Percentiles rank a stretch among this genome's conserved stretches.
These are phyloP conservation scores for Aspergillus jensenii DNA, from an alignment of 2,329 filamentous ascomycete species.

Conservation along the genomic window DNA sequence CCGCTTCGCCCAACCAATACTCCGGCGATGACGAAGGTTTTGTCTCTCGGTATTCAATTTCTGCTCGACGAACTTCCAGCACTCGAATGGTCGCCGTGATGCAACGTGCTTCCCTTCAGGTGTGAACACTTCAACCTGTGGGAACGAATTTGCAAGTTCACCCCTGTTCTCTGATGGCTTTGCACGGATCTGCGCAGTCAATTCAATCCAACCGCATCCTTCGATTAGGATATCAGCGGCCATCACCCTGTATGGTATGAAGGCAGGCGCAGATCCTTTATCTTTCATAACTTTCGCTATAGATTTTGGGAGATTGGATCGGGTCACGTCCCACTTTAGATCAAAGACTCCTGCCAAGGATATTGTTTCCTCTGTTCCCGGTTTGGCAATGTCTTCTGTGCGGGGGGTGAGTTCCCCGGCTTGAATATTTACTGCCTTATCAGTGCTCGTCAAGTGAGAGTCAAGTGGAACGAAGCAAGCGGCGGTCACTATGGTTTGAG, in stretches of 20 bases:
- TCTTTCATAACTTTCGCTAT: constrained; percentile 66
- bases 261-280: constrained; percentile 51
- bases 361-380: constrained; percentile 59
- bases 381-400: constrained; percentile 63
- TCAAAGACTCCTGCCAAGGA: constrained; percentile 71
- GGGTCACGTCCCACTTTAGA: constrained; percentile 81
- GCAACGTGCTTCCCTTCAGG: constrained; percentile 81
- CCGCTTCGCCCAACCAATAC: constrained; percentile 26
- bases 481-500: constrained; percentile 67
- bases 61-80: constrained; percentile 33
- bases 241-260: constrained; percentile 75
- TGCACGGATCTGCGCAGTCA: constrained; percentile 76
- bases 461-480: constrained; percentile 82
- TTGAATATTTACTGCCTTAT: constrained; percentile 76
- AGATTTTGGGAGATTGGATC: constrained; percentile 70
- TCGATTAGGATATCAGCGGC: constrained; percentile 85
- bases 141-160: constrained; percentile 46
- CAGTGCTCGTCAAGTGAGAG: constrained; percentile 73
- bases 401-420: constrained; percentile 59
- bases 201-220: constrained; percentile 89
- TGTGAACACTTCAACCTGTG: constrained; percentile 75
- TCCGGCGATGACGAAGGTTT: constrained; percentile 27
- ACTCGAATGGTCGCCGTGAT: constrained; percentile 32
- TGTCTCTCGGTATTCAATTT: constrained; percentile 32
- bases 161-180: constrained; percentile 33